Percentiles rank a stretch among this genome's conserved stretches.
phyloP scores from a whole-genome alignment of 2,329 filamentous ascomycete genomes.

The Ophiostoma pallidulum region DNA sequence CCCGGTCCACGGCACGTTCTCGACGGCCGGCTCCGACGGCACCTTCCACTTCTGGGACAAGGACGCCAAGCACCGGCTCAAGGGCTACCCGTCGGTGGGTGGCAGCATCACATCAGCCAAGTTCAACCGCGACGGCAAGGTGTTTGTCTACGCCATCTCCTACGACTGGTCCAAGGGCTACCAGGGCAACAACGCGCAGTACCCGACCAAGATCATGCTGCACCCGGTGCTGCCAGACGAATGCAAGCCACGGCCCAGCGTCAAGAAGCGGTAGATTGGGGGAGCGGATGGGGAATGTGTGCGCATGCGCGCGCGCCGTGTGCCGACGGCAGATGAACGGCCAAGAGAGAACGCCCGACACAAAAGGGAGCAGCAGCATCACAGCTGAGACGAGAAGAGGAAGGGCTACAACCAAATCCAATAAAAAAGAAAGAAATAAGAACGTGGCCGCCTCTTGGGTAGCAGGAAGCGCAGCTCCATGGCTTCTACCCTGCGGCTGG shows the following conservation, averaged over 20 bases:
- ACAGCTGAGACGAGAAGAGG: too few species aligned
- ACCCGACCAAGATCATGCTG: constrained; percentile 75
- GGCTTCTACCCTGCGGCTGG: too few species aligned
- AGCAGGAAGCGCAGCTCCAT: too few species aligned
- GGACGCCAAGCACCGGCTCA: constrained; percentile 78
- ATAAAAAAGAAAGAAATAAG: too few species aligned
- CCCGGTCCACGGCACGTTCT: constrained; percentile 94
- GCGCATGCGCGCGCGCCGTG: background rate
- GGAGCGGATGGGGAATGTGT: background rate
- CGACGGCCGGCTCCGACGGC: constrained; percentile 87
- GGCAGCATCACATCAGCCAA: constrained; percentile 83
- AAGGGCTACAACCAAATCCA: too few species aligned
- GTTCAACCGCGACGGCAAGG: constrained; percentile 79
- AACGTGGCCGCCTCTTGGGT: too few species aligned
- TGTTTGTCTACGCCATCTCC: constrained; percentile 82
- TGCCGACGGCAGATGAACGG: background rate
- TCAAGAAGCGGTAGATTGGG: constrained; percentile 47
- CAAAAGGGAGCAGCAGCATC: too few species aligned
- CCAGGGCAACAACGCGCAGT: constrained; percentile 65
- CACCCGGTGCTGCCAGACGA: constrained; percentile 60
- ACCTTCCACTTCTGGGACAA: constrained; percentile 98
- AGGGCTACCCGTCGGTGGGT: constrained; percentile 76
- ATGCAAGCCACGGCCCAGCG: constrained; percentile 50
- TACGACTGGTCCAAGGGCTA: constrained; percentile 99
- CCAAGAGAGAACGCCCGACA: background rate